Percentiles rank a stretch among this genome's conserved stretches.
Conservation (phyloP, 139 green algal genomes). For the Trebouxia sp. region DNA sequence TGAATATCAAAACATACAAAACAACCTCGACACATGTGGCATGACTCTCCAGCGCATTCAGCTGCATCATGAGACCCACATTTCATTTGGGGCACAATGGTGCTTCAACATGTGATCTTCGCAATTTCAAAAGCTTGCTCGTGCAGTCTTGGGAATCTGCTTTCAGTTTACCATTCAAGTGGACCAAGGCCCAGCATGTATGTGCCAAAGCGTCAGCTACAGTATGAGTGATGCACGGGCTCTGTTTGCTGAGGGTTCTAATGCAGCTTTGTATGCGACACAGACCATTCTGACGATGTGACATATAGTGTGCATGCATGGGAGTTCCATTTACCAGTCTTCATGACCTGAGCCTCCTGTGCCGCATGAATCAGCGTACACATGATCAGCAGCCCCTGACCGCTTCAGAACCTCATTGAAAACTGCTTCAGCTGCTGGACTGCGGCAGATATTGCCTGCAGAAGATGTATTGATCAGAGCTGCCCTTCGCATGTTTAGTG, state of each 20-base stretch:
- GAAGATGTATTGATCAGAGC: too few relatives aligned
- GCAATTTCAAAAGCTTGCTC: too few relatives aligned
- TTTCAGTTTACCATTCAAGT: too few relatives aligned
- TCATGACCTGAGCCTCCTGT: slow-evolving; percentile 74
- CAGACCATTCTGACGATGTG: too few relatives aligned
- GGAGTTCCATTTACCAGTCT: slow-evolving; percentile 42
- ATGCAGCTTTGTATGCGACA: too few relatives aligned
- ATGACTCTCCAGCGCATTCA: neutral
- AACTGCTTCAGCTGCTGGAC: slow-evolving; percentile 87
- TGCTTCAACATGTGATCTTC: too few relatives aligned
- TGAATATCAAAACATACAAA: neutral
- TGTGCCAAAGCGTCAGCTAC: too few relatives aligned
- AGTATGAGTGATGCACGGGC: too few relatives aligned
- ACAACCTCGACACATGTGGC: neutral
- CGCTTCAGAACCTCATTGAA: slow-evolving; percentile 81
- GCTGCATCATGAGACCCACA: neutral
- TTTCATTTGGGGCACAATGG: too few relatives aligned
- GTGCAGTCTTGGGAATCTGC: too few relatives aligned
- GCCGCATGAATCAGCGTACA: slow-evolving; percentile 93
- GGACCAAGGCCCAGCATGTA: too few relatives aligned
- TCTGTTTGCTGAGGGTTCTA: neutral
- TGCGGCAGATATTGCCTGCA: slow-evolving; percentile 93
- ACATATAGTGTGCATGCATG: neutral
- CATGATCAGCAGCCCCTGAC: slow-evolving; percentile 60
- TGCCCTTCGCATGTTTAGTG: too few relatives aligned